phyloP scores from a whole-genome alignment of 2,329 filamentous ascomycete genomes.

The Fonsecaea pugnacius region DNA sequence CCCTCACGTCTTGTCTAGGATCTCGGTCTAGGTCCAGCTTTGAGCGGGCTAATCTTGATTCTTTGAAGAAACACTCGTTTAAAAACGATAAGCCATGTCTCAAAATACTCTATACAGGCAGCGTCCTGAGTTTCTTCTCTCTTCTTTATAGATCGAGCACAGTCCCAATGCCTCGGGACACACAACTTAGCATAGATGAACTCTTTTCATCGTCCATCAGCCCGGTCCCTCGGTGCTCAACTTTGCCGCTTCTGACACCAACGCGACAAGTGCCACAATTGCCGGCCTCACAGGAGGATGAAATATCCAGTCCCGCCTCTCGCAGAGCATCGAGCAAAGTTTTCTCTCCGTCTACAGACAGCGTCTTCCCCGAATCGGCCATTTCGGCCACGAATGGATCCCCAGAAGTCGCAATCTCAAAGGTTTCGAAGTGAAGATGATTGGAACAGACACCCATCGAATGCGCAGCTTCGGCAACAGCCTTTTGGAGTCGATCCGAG shows the following conservation, averaged over 20 bases:
- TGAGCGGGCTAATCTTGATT: background rate
- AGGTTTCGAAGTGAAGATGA: slow-evolving; percentile 25
- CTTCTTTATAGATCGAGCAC: slow-evolving; percentile 20
- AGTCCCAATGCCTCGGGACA: slow-evolving; percentile 25
- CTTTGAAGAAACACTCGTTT: background rate
- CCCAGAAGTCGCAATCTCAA: slow-evolving; percentile 22
- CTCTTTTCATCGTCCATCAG: slow-evolving; percentile 21
- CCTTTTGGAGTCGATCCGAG: slow-evolving; percentile 15
- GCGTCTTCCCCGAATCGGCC: slow-evolving; percentile 10
- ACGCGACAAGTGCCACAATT: slow-evolving; percentile 28
- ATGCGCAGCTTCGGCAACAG: slow-evolving; percentile 7
- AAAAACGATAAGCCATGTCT: background rate
- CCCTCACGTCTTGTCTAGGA: background rate
- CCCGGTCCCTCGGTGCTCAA: slow-evolving; percentile 24
- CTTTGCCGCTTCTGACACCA: slow-evolving; percentile 22
- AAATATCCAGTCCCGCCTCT: slow-evolving; percentile 22
- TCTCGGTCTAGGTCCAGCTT: background rate
- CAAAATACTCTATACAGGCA: background rate
- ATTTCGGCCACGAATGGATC: slow-evolving; percentile 24
- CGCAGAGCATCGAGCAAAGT: slow-evolving; percentile 24
- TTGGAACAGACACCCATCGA: slow-evolving; percentile 10
- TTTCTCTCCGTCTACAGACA: slow-evolving; percentile 18
- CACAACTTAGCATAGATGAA: slow-evolving; percentile 28
- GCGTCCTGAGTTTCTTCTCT: background rate
- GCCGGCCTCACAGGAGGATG: slow-evolving; percentile 27